Evolutionary conservation across 192 early-diverging fungal species (phyloP).

Genomic region (Irineochytrium annulatum): DNA sequence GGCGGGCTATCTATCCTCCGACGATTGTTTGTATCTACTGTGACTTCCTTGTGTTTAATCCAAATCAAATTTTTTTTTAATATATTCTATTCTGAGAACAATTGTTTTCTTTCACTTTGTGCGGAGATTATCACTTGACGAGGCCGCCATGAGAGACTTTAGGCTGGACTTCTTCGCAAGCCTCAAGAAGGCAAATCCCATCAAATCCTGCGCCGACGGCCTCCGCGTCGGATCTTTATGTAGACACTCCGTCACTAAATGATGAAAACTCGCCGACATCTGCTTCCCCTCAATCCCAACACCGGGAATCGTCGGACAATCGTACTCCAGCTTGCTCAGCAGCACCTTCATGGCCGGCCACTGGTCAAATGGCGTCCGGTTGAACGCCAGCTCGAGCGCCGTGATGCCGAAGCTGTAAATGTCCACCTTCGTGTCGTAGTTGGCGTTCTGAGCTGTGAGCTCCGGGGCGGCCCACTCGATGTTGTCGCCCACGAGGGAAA

Average conservation of each 20-base stretch:
- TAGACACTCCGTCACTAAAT: slow-evolving; percentile 30
- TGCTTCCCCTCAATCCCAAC: too few species aligned
- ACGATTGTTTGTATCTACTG: too few species aligned
- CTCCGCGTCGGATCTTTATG: slow-evolving; percentile 26
- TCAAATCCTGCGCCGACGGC: slow-evolving; percentile 30
- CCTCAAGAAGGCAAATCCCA: slow-evolving; percentile 34
- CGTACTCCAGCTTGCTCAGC: slow-evolving; percentile 45
- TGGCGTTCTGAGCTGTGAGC: slow-evolving; percentile 52
- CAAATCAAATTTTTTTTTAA: too few species aligned
- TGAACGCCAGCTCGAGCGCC: slow-evolving; percentile 53
- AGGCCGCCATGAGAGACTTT: too few species aligned
- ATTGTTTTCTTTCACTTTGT: too few species aligned
- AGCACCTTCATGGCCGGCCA: slow-evolving; percentile 52
- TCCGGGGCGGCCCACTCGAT: slow-evolving; percentile 60
- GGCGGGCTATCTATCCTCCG: too few species aligned
- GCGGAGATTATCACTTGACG: too few species aligned
- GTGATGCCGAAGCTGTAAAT: slow-evolving; percentile 60
- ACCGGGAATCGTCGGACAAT: slow-evolving; percentile 37
- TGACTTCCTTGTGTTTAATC: too few species aligned
- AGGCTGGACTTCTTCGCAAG: neutral
- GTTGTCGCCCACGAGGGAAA: slow-evolving; percentile 54
- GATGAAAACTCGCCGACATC: slow-evolving; percentile 30
- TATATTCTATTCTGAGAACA: too few species aligned
- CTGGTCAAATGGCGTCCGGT: slow-evolving; percentile 51
- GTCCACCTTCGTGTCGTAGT: slow-evolving; percentile 49